A percentile compares a stretch with the other conserved stretches of the same genome.
Conservation (phyloP, 306 rosid genomes). For the Astragalus glycyphyllos region DNA sequence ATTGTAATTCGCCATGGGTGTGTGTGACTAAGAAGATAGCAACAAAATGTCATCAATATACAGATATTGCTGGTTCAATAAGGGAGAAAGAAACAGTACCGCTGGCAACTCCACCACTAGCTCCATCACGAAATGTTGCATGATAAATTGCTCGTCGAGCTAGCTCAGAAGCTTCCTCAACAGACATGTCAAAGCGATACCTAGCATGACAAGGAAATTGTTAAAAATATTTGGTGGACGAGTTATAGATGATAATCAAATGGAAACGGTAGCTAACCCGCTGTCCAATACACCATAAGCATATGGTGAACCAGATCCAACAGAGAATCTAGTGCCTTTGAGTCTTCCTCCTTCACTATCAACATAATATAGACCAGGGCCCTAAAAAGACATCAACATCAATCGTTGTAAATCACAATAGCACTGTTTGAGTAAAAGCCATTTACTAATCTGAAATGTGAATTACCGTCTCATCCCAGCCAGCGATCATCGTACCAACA, state of each 20-base stretch:
- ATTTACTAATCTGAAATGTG: conserved; percentile 2
- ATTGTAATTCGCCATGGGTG: neutral
- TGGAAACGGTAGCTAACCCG: conserved; percentile 58
- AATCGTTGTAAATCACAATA: conserved; percentile 7
- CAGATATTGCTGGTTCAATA: conserved; percentile 10
- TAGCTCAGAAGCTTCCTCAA: conserved; percentile 87
- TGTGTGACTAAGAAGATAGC: neutral
- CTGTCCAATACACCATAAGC: conserved; percentile 94
- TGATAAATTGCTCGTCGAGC: conserved; percentile 92
- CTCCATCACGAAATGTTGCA: conserved; percentile 96
- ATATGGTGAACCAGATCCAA: conserved; percentile 98
- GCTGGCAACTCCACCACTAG: conserved; percentile 99
- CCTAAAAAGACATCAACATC: conserved; percentile 52
- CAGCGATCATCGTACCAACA: conserved; percentile 99
- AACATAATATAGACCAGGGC: conserved; percentile 94
- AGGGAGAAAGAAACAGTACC: conserved; percentile 51
- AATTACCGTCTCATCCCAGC: conserved; percentile 98
- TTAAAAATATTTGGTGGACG: conserved; percentile 11
- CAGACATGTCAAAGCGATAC: conserved; percentile 74
- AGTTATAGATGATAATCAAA: neutral
- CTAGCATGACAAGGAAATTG: conserved; percentile 47
- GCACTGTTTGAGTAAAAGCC: conserved; percentile 2
- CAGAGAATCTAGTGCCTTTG: conserved; percentile 91
- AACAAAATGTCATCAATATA: conserved; percentile 6
- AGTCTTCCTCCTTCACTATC: conserved; percentile 99